Conservation (phyloP, 2,329 filamentous ascomycete genomes). For the Acarospora socialis region DNA sequence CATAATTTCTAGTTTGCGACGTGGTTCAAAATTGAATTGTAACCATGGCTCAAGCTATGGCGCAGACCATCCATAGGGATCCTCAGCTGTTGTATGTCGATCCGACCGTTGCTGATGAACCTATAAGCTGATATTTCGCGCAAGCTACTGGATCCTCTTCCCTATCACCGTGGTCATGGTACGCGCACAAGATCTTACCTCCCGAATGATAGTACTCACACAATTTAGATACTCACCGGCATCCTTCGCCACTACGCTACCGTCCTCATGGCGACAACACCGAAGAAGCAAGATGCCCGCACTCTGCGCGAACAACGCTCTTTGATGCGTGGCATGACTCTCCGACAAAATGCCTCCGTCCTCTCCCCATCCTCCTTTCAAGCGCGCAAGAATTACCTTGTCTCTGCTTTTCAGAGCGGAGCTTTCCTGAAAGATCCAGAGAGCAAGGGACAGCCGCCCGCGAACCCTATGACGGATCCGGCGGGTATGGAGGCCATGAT, state of each 20-base stretch:
- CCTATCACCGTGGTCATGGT: slow-evolving; percentile 97
- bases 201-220: background rate
- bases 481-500: slow-evolving; percentile 99
- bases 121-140: slow-evolving; percentile 2
- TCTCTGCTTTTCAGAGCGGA: slow-evolving; percentile 70
- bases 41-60: slow-evolving; percentile 67
- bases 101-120: too few relatives aligned
- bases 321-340: slow-evolving; percentile 68
- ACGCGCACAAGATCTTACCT: slow-evolving; percentile 15
- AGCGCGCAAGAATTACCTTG: slow-evolving; percentile 64
- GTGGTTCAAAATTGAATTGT: slow-evolving; percentile 9
- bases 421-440: slow-evolving; percentile 83
- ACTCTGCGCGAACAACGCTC: slow-evolving; percentile 70
- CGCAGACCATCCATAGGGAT: slow-evolving; percentile 96
- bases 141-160: slow-evolving; percentile 89
- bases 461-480: slow-evolving; percentile 91
- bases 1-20: slow-evolving; percentile 3
- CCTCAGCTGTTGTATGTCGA: slow-evolving; percentile 80
- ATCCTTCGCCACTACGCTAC: slow-evolving; percentile 92
- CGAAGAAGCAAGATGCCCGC: slow-evolving; percentile 65
- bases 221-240: slow-evolving; percentile 64
- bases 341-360: slow-evolving; percentile 68
- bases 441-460: slow-evolving; percentile 67
- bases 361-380: slow-evolving; percentile 68
- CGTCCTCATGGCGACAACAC: slow-evolving; percentile 71